A percentile compares a stretch with the other conserved stretches of the same genome.
Evolutionary conservation across 208 protist species (phyloP).

Genomic region (Crithidia thermophila): DNA sequence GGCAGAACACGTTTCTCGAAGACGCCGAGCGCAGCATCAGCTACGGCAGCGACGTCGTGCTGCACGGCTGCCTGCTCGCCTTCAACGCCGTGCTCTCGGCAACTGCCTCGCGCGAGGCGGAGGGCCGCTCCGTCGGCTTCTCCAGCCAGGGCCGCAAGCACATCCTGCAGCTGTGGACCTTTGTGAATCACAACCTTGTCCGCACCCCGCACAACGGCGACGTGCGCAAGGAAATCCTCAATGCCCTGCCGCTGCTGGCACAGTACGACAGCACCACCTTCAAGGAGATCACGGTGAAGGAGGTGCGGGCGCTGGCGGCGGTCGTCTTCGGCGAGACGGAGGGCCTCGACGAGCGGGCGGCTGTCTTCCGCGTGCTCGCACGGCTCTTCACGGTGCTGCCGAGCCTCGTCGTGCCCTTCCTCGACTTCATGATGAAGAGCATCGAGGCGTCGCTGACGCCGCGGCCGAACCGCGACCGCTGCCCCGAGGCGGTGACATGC

Average conservation of each 20-base stretch:
- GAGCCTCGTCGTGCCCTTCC: conserved; percentile 62
- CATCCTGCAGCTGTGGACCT: conserved; percentile 66
- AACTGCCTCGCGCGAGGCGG: conserved; percentile 37
- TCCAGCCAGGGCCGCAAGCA: conserved; percentile 36
- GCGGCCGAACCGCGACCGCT: conserved; percentile 59
- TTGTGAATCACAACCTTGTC: conserved; percentile 51
- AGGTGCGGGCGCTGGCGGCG: conserved; percentile 47
- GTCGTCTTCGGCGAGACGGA: conserved; percentile 50
- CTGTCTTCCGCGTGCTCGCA: conserved; percentile 67
- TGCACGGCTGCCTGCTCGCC: conserved; percentile 64
- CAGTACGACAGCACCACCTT: conserved; percentile 74
- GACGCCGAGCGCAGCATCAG: conserved; percentile 52
- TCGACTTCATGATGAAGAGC: conserved; percentile 79
- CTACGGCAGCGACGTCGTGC: conserved; percentile 37
- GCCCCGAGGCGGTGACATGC: conserved; percentile 80
- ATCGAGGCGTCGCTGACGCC: conserved; percentile 71
- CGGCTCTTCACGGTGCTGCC: conserved; percentile 65
- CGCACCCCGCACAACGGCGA: conserved; percentile 26
- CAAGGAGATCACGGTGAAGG: conserved; percentile 49
- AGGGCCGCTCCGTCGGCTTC: conserved; percentile 42
- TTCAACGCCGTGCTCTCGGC: conserved; percentile 82
- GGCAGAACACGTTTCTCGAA: conserved; percentile 65
- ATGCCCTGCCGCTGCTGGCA: conserved; percentile 71
- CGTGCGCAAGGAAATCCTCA: conserved; percentile 57
- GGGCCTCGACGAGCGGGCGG: conserved; percentile 54